Evolutionary conservation across 352 stramenopile species (phyloP).

Genomic region (Globisporangium iwayamae): DNA sequence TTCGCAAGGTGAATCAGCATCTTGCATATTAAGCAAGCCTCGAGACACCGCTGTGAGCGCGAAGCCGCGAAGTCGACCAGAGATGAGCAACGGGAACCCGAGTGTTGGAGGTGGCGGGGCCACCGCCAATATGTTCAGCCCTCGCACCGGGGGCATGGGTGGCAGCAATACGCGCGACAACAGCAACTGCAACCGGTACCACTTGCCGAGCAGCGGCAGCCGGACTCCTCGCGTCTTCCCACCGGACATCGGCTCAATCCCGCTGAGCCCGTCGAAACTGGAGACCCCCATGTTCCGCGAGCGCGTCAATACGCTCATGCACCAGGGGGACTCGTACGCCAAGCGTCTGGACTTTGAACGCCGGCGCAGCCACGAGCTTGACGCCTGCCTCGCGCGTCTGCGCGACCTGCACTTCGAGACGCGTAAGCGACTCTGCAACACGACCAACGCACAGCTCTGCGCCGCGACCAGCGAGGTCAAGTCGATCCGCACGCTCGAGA

Average conservation of each 20-base stretch:
- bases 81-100: constrained; percentile 18
- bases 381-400: constrained; percentile 30
- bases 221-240: constrained; percentile 56
- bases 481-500: constrained; percentile 73
- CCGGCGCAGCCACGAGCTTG: constrained; percentile 47
- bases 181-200: constrained; percentile 30
- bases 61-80: no score
- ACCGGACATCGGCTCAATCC: constrained; percentile 45
- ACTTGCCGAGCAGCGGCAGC: constrained; percentile 28
- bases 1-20: no score
- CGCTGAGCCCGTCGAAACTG: constrained; percentile 60
- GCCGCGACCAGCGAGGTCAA: constrained; percentile 52
- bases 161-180: constrained; percentile 4
- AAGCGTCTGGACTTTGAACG: constrained; percentile 65
- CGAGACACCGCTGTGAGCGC: no score
- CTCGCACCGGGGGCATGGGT: constrained; percentile 5
- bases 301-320: constrained; percentile 57
- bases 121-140: constrained; percentile 16
- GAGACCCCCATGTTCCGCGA: constrained; percentile 74
- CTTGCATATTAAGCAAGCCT: no score
- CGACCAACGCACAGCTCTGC: constrained; percentile 42
- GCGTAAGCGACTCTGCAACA: constrained; percentile 46
- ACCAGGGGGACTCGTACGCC: constrained; percentile 69
- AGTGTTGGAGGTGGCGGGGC: background rate
- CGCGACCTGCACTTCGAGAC: constrained; percentile 48